These are phyloP conservation scores for barrel medic (Medicago truncatula) DNA, from an alignment of 306 rosid genomes.

Conservation along the genomic window DNA sequence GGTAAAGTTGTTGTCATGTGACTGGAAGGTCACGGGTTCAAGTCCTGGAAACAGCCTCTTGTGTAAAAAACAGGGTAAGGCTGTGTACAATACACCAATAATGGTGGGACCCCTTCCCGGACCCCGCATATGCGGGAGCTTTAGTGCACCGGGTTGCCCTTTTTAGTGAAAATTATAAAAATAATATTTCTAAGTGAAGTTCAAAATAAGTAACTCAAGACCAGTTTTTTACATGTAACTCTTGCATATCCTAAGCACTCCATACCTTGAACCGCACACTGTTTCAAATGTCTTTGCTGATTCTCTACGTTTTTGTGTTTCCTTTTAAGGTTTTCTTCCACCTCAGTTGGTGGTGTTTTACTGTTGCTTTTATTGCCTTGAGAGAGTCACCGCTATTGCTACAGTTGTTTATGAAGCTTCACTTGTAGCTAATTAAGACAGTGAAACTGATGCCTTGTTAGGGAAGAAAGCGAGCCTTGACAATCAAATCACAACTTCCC, in stretches of 20 bases:
- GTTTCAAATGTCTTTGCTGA: neutral
- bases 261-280: slow-evolving; percentile 3
- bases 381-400: neutral
- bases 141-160: no score
- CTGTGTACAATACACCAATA: no score
- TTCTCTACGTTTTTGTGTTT: slow-evolving; percentile 13
- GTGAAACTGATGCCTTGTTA: slow-evolving; percentile 27
- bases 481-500: slow-evolving; percentile 21
- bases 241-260: neutral
- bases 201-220: neutral
- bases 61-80: no score
- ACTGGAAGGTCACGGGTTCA: no score
- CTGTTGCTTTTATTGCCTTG: neutral
- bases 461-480: slow-evolving; percentile 39
- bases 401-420: slow-evolving; percentile 3
- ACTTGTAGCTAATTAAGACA: neutral
- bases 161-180: neutral
- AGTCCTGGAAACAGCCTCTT: no score
- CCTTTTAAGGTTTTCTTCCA: slow-evolving; percentile 8
- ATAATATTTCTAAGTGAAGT: neutral
- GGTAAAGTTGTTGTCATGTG: no score
- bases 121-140: no score
- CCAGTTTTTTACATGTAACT: neutral
- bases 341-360: neutral
- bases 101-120: no score